Evolutionary conservation across 257 asterid species (phyloP), one percentile per base, ranked within the genome.

Genomic region (Echium plantagineum): DNA sequence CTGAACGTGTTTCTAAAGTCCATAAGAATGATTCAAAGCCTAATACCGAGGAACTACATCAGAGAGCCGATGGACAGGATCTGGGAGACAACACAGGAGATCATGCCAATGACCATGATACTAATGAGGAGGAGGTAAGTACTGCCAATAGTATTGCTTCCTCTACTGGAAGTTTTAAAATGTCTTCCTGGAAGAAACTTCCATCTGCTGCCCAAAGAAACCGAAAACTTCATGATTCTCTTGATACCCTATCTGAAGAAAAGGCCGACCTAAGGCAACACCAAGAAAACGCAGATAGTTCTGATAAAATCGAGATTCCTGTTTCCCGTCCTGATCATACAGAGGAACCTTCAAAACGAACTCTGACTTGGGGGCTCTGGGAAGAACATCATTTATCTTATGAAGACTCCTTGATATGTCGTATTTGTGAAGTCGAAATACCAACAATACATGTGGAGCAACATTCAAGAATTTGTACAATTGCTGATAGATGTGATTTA

Each of bases 171-270:
- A 84, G 94, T 80, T 82, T 75, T 67, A 81, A 74, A 78, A 93
- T 93, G 98, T 89, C 98, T 57, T 88, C 97, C 17, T 93, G 98
- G 98, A 93, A 85, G 80, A 93, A 81, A 70, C 88, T 93, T 76
- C 97, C 98, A 61, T 84, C 91, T 63, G 69, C 78, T 64, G 84
- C 91, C 58, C 87, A 77, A 69, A 89, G 63, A 65, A 80, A 71
- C 63, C 75, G 73, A 61, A 81, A 76, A 80, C 76, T 58, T 38
- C 77, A 76, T 7, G 89, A 74, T 19, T 65, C 75, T 58, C 69
- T 74, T 71, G 90, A 80, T 31, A 63, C 83, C 26, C 71, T 82
- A 56, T 68, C 75, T 48, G 74, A 59, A 68, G 85, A 70, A 20
- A 80, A 73, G 65, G 58, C 77, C 30, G 80, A 79, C 60, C 63